Percentiles rank a stretch among this genome's conserved stretches.
Evolutionary conservation across 495 filamentous ascomycete species (phyloP).

Genomic region (Coniosporium apollinis): DNA sequence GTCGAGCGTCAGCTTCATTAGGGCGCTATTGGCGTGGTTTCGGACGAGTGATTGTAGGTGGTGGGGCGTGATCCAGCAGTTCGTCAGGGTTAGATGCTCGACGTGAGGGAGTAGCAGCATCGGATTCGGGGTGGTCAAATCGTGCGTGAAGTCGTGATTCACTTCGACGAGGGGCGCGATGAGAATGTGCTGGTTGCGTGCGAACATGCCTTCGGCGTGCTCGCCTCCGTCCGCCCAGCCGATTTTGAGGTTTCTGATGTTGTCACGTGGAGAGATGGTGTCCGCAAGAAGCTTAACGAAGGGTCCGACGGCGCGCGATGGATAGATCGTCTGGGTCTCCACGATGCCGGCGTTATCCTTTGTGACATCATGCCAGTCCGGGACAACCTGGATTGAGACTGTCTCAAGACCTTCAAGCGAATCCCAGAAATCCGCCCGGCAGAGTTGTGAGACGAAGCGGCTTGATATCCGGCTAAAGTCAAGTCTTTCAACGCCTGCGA

Average conservation of each 20-base stretch:
- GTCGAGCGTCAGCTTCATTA: slow-evolving; percentile 16
- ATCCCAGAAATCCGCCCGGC: slow-evolving; percentile 34
- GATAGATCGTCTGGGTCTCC: slow-evolving; percentile 23
- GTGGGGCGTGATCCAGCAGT: slow-evolving; percentile 22
- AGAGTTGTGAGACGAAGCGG: slow-evolving; percentile 27
- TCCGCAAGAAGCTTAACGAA: slow-evolving; percentile 30
- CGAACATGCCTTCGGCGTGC: slow-evolving; percentile 32
- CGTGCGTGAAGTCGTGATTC: background rate
- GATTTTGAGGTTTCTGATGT: slow-evolving; percentile 33
- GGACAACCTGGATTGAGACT: slow-evolving; percentile 32
- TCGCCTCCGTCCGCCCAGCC: slow-evolving; percentile 43
- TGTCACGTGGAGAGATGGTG: slow-evolving; percentile 21
- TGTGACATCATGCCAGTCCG: slow-evolving; percentile 34
- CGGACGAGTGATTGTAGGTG: slow-evolving; percentile 13
- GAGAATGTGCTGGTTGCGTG: slow-evolving; percentile 34
- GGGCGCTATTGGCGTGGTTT: slow-evolving; percentile 6
- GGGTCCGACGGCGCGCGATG: slow-evolving; percentile 24
- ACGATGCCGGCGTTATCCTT: slow-evolving; percentile 25
- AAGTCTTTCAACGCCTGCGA: slow-evolving; percentile 27
- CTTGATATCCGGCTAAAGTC: slow-evolving; percentile 36
- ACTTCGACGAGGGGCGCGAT: slow-evolving; percentile 30
- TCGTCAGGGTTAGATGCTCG: slow-evolving; percentile 18
- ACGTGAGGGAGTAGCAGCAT: slow-evolving; percentile 17
- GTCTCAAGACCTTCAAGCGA: slow-evolving; percentile 26
- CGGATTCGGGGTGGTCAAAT: background rate